Base-by-base conservation (phyloP, 108 stramenopile genomes). In the Fragilariopsis cylindrus region DNA sequence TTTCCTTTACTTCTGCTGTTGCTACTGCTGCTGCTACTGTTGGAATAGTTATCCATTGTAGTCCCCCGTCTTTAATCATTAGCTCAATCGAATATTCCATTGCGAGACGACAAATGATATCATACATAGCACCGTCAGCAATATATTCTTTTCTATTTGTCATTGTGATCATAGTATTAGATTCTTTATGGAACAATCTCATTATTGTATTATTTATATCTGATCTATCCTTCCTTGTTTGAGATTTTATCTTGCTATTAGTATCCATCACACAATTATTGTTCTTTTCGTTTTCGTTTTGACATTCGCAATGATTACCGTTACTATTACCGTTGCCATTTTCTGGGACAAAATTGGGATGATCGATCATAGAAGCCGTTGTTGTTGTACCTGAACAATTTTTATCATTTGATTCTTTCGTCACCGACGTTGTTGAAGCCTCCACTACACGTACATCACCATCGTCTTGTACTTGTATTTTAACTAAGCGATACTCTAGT, bases 121-220 rank as follows among this genome's bases (percentile, higher is more conserved):
- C 93, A 79, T 90, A 94, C 76, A 90, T 85, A 60, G 68, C 68
- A 18, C 93, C 93, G 67, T 91, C 87, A 39, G 89, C 79, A 64
- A 91, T 90, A 68, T 81, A 91, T 46, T 69, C 16, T 21, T 84
- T 73, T 55, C 93, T 83, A 72, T 94, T 94, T 40, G 72, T n/a
- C 9, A 63, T 15, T 8, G 81, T 85, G 40, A 94, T 87, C 68
- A 81, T 63, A 11, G 85, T 87, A 42, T 82, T 70, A 5, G 74
- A 66, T 52, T 77, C 84, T 16, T 82, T 74, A 48, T 90, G 90
- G 60, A 84, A 90, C 42, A 94, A 65, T 64, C 93, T 69, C 4
- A 80, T 83, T 76, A 81, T 85, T 69, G 5, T 78, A 42, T 57
- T 76, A 45, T 57, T n/a, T 7, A 19, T 57, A 18, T 57, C 0